Base-by-base conservation (phyloP, 2,329 filamentous ascomycete genomes). In the Moelleriella libera region DNA sequence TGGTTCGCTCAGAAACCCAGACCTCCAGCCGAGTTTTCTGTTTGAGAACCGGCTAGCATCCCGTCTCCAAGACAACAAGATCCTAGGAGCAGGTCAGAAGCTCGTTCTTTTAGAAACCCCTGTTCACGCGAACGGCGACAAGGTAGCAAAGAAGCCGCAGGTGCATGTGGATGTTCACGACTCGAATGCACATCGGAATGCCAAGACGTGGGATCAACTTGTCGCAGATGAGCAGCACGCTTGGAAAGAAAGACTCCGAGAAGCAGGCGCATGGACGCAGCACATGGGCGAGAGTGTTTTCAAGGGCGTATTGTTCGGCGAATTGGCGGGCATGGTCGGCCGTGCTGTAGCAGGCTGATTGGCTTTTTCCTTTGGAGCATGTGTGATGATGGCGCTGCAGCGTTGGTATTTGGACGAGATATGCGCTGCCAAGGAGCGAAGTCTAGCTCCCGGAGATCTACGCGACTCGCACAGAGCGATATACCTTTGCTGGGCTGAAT, bases 251-350 rank as follows among this genome's bases (percentile, higher is more conserved):
- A 76, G 74, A 58, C 70, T 94, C 37, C 69, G 70, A 48, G 72
- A 81, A 47, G 81, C 85, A 0, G 87, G 87, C 0, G 78, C 88
- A 53, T 94, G 86, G 87, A 76, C 77, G n/a, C 80, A 82, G 59
- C 72, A 78, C 39, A 85, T 90, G 70, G 85, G 85, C 3, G 86
- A 90, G 68, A 73, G 71, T 8, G 76, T 92, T 31, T 75, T 94
- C 54, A 80, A 82, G 64, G 84, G 85, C 3, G 76, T 94, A 32
- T 67, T 94, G 52, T 94, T 94, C 64, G 77, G 80, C 21, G 76
- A 88, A 64, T 70, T 86, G 53, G 83, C 76, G 1, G 82, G 76
- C 2, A 66, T 72, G 46, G 76, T 85, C 12, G 75, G 78, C 5
- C 68, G 66, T 31, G 68, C 72, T 44, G 67, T 76, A 46, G 68